Conservation (phyloP, 805 yeast genomes). For the Candida nanaspora region DNA sequence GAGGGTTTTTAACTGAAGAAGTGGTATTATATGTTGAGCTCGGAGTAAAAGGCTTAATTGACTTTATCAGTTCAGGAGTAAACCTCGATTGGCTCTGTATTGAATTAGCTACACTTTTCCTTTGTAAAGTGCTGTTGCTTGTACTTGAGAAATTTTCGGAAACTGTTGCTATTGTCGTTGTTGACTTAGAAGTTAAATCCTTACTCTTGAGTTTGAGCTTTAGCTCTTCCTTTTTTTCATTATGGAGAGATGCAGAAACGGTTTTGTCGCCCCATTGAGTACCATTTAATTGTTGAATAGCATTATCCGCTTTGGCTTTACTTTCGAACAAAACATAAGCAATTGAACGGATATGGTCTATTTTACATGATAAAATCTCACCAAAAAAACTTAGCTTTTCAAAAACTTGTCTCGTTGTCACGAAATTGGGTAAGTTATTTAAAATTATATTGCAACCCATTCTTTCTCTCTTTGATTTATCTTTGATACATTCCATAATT, state of each 20-base stretch:
- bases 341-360: conserved; percentile 13
- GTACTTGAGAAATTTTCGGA: too few species aligned
- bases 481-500: conserved; percentile 49
- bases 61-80: too few species aligned
- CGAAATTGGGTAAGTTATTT: conserved; percentile 33
- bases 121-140: too few species aligned
- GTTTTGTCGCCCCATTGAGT: conserved; percentile 14
- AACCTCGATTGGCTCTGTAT: too few species aligned
- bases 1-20: too few species aligned
- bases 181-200: too few species aligned
- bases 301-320: conserved; percentile 25
- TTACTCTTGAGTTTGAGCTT: not conserved
- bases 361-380: conserved; percentile 24
- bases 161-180: conserved; percentile 5
- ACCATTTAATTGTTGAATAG: conserved; percentile 24
- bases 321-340: conserved; percentile 37
- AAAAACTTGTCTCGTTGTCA: conserved; percentile 23
- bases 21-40: too few species aligned
- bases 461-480: conserved; percentile 29
- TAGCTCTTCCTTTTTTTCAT: conserved; percentile 20
- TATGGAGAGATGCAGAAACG: conserved; percentile 22
- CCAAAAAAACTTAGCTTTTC: conserved; percentile 22
- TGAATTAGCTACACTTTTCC: too few species aligned
- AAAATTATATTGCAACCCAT: conserved; percentile 46
- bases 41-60: too few species aligned